Evolutionary conservation across 1,284 basidiomycete species (phyloP), one percentile per base, ranked within the genome.

Genomic region (Fomitopsis schrenkii): DNA sequence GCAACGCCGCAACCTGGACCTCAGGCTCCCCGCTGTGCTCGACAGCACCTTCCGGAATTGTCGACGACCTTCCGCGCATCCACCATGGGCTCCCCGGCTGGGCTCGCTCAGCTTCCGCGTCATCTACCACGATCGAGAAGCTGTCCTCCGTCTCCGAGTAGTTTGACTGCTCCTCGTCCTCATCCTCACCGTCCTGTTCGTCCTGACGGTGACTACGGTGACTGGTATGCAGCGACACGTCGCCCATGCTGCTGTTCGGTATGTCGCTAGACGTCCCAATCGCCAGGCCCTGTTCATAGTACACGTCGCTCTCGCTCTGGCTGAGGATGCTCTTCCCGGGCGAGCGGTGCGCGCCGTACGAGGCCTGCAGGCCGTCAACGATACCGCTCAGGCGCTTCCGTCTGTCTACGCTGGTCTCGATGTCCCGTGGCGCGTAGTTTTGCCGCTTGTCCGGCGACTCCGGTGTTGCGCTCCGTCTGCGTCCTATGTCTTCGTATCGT

Each of bases 321-420:
- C 63, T 53, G 45, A 61, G 42, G 59, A 64, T 35, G 48, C 36
- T 41, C 50, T 35, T 55, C 44, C 55, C n/a, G 14, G 52, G 36
- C 52, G 26, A 55, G 48, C 42, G 28, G 33, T 8, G 5, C 7
- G 55, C 28, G 50, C 64, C 62, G 35, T 65, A 62, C 35, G 70
- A 59, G 9, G 65, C 62, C 33, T 74, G 70, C 19, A 83, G 67
- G 22, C 76, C 78, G 46, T 77, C 72, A n/a, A 83, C 78, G 7
- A 83, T 74, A 1, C 77, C 78, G 15, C 17, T 79, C 62, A 17
- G 83, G 69, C 22, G 78, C 78, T 56, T 76, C 76, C 36, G 76
- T 73, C 55, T n/a, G 55, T 28, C 40, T 14, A n/a, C 9, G 48
- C 48, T 45, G 8, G 75, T 72, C 17, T 74, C 69, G 30, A 65